phyloP scores from a whole-genome alignment of 2,329 filamentous ascomycete genomes.

The Thelonectria blattea region DNA sequence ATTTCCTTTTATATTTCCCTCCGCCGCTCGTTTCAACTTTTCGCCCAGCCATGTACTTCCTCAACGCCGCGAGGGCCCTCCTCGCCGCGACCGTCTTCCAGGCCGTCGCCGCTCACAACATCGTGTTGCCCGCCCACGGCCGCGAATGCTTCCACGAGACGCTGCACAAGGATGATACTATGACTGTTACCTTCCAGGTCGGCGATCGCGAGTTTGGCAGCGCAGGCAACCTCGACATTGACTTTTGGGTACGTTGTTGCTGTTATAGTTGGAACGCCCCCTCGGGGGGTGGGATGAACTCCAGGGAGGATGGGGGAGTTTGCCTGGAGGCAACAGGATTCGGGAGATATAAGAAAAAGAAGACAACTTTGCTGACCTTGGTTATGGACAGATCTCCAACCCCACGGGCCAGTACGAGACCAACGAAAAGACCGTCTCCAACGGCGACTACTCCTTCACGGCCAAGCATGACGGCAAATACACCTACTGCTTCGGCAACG shows the following conservation, averaged over 20 bases:
- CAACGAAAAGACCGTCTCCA: constrained; percentile 81
- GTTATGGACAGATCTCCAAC: constrained; percentile 70
- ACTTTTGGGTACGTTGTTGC: constrained; percentile 83
- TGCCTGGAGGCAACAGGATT: constrained; percentile 14
- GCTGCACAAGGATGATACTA: constrained; percentile 92
- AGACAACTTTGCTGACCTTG: constrained; percentile 21
- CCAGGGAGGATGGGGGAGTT: not conserved
- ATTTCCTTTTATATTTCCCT: constrained; percentile 4
- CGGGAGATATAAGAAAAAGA: not conserved
- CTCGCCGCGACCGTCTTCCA: constrained; percentile 54
- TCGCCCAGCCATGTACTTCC: constrained; percentile 38
- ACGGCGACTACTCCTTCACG: constrained; percentile 91
- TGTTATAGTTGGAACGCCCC: not conserved
- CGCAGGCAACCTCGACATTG: constrained; percentile 92
- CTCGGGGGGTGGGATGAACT: not conserved
- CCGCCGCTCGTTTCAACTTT: constrained; percentile 2
- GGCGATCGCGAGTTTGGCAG: constrained; percentile 95
- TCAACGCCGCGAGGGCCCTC: constrained; percentile 50
- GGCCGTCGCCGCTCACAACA: constrained; percentile 85
- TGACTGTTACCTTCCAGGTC: constrained; percentile 98
- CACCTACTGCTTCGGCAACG: constrained; percentile 98
- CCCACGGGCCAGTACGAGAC: constrained; percentile 77
- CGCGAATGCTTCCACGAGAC: constrained; percentile 97
- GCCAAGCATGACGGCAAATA: constrained; percentile 87
- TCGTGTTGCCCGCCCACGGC: constrained; percentile 90